Evolutionary conservation across 2,329 filamentous ascomycete genomes (phyloP).

Genomic region (Aspergillus quadrilineatus): DNA sequence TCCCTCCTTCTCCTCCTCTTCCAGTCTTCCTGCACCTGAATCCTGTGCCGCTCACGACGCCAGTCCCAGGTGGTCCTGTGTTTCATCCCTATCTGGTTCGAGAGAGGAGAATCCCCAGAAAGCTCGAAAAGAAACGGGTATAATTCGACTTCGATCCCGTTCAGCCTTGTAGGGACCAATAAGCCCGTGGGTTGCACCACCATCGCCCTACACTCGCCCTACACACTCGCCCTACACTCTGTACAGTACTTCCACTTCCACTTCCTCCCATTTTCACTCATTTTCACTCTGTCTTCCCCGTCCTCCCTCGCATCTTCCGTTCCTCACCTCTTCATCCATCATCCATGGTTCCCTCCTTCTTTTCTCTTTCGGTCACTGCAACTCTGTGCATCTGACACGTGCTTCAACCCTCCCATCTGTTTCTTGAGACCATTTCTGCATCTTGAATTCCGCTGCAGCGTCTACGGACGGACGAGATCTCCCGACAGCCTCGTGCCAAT

Average conservation of each 20-base stretch:
- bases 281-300: background rate
- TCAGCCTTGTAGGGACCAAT: conserved; percentile 25
- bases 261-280: background rate
- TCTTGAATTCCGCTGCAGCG: conserved; percentile 4
- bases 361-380: conserved; percentile 11
- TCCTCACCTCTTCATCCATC: background rate
- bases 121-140: background rate
- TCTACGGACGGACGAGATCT: conserved; percentile 5
- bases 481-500: conserved; percentile 14
- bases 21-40: conserved; percentile 14
- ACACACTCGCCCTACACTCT: conserved; percentile 13
- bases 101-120: background rate
- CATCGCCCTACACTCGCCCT: conserved; percentile 6
- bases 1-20: conserved; percentile 1
- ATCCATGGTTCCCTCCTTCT: conserved; percentile 11
- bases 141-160: conserved; percentile 7
- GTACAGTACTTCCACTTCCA: background rate
- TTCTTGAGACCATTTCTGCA: background rate
- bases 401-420: conserved; percentile 14
- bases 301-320: background rate
- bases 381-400: conserved; percentile 20
- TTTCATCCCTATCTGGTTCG: conserved; percentile 4
- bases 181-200: conserved; percentile 22
- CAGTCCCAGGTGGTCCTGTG: conserved; percentile 1
- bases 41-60: conserved; percentile 8